These are phyloP conservation scores for Xylariaceae sp. DNA, from an alignment of 2,329 filamentous ascomycete genomes.

Conservation along the genomic window DNA sequence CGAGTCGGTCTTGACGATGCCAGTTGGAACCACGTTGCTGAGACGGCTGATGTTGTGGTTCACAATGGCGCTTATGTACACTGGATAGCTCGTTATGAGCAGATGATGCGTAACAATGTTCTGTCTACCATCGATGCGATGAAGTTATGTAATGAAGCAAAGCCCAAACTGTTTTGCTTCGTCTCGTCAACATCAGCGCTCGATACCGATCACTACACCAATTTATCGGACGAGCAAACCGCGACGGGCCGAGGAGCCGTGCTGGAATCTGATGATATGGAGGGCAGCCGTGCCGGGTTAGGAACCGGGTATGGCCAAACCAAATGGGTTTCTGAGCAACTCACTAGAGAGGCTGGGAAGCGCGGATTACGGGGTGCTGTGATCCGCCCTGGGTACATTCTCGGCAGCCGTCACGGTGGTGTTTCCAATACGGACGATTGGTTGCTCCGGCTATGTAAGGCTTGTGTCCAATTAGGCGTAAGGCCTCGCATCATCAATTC, in stretches of 20 bases:
- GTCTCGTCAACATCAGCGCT: conserved; percentile 79
- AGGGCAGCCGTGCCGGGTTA: conserved; percentile 71
- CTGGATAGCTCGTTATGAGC: conserved; percentile 76
- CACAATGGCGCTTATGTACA: conserved; percentile 82
- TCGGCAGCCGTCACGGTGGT: conserved; percentile 68
- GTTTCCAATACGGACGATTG: conserved; percentile 84
- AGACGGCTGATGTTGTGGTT: conserved; percentile 67
- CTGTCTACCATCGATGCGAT: conserved; percentile 74
- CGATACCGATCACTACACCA: conserved; percentile 76
- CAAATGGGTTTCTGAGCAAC: conserved; percentile 68
- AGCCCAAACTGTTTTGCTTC: conserved; percentile 75
- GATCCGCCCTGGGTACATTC: conserved; percentile 80
- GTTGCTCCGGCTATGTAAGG: conserved; percentile 80
- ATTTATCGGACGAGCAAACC: conserved; percentile 62
- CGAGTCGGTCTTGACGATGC: conserved; percentile 66
- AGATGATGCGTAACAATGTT: conserved; percentile 72
- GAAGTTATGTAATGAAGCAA: conserved; percentile 70
- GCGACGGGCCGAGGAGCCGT: conserved; percentile 61
- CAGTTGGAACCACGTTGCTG: conserved; percentile 61
- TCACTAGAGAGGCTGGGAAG: conserved; percentile 73
- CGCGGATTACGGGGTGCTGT: conserved; percentile 73
- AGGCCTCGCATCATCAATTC: conserved; percentile 79
- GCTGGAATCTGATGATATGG: conserved; percentile 71
- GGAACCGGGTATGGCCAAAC: conserved; percentile 86
- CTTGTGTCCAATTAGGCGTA: conserved; percentile 72